Evolutionary conservation across 768 basidiomycete genomes (phyloP).

Genomic region (Tricholoma hemisulphureum): DNA sequence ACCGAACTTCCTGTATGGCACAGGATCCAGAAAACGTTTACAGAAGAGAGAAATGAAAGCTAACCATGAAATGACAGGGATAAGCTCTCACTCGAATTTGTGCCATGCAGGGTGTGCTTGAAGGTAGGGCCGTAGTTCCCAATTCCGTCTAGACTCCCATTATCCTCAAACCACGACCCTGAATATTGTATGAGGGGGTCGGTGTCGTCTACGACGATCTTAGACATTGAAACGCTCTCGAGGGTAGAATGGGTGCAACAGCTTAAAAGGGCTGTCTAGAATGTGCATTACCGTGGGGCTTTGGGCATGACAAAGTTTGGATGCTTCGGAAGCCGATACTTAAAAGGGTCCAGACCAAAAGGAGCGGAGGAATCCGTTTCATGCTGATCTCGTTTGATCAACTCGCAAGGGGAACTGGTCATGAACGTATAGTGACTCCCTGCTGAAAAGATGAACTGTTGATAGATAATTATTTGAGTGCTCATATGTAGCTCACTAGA

Average conservation of each 20-base stretch:
- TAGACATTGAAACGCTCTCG: background rate
- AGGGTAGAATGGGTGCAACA: background rate
- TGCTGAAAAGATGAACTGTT: too few relatives aligned
- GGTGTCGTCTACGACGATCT: slow-evolving; percentile 19
- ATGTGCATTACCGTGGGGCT: background rate
- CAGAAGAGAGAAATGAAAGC: background rate
- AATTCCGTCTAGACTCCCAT: slow-evolving; percentile 9
- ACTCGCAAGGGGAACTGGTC: too few relatives aligned
- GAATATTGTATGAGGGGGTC: slow-evolving; percentile 21
- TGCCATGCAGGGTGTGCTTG: slow-evolving; percentile 14
- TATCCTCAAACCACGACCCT: slow-evolving; percentile 14
- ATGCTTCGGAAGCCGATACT: too few relatives aligned
- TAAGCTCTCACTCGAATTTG: background rate
- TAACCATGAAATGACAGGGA: background rate
- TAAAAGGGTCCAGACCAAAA: too few relatives aligned
- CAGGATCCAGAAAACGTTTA: background rate
- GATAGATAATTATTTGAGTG: too few relatives aligned
- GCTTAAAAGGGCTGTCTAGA: background rate
- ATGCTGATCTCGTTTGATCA: too few relatives aligned
- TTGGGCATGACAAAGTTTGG: too few relatives aligned
- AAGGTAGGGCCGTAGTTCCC: slow-evolving; percentile 20
- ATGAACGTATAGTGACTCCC: too few relatives aligned
- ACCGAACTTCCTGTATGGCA: background rate
- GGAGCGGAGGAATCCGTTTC: too few relatives aligned
- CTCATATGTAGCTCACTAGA: too few relatives aligned